Evolutionary conservation across 2,329 filamentous ascomycete genomes (phyloP), one percentile per base, ranked within the genome.

Genomic region (Aspergillus sp.): DNA sequence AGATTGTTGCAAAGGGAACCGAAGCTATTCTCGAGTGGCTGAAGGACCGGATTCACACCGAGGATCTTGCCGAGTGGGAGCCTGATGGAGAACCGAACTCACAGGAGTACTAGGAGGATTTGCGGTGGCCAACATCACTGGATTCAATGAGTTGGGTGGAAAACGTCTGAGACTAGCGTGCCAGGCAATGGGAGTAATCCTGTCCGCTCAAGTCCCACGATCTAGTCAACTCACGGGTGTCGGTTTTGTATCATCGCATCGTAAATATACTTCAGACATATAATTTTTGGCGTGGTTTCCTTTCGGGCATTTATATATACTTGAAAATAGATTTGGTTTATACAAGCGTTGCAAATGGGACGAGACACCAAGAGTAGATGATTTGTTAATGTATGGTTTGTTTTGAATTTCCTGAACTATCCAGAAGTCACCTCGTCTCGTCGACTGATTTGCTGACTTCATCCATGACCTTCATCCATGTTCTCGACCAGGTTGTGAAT

Each of bases 11-110:
- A 47, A 86, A 89, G 49, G 91, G 91, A 1, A 96, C 90, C 0
- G 89, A 95, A 56, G 85, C 88, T 2, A 84, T 89, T 0, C 70
- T 96, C 52, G 76, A 82, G 39, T 95, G 89, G 86, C 66, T 96
- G 40, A 78, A 87, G 47, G 86, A 88, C 27, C 78, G 85, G 43
- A 85, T 95, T 31, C 83, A 87, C 2, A 58, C 54, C n/a, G 60
- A 64, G 33, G 69, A 71, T 13, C 49, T 72, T 37, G 59, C 57
- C 26, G 64, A 67, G 40, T 69, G 61, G 62, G 62, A 64, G 42
- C 51, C 53, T 10, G 62, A 54, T 30, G 50, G 58, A 13, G 53
- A 56, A 26, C 34, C 35, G 13, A 42, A 40, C 5, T 46, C 44
- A 7, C 46, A 49, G 33, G 47, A 47, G 28, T 49, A 43, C 29